Base-by-base conservation (phyloP, 2,329 filamentous ascomycete species). In the Beauveria varroae region DNA sequence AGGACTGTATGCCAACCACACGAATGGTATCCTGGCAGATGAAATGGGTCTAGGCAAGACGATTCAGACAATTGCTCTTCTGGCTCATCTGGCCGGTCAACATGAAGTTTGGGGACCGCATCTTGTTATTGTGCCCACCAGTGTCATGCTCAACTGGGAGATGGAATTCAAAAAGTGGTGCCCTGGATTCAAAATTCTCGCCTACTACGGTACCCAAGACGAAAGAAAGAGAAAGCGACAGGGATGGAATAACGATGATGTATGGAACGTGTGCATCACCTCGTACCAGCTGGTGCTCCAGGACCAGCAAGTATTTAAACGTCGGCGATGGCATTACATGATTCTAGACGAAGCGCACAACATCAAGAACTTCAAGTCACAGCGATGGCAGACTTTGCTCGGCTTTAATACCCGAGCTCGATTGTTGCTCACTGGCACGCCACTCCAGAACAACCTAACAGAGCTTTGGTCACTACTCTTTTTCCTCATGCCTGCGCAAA, bases 111-210 rank as follows among this genome's bases (percentile, higher is more conserved):
- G 95, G 96, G 95, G 96, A 0, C 92, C 95, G 1, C 95, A 99
- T 78, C 79, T 99, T 26, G 91, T 99, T 54, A 89, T 99, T 63
- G 95, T 99, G 2, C 95, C 95, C 1, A 99, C 95, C 2, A 98
- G 93, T 74, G 96, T 99, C 54, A 97, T 99, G 82, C 85, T 99
- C 65, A 99, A 99, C 71, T 99, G 95, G 95, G 96, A 99, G 73
- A 98, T 98, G 89, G 95, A 99, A 75, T 99, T 99, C 81, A 98
- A 98, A 71, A 99, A 99, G 73, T 99, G 93, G 86, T 91, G 93
- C 62, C 95, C 96, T 3, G 93, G 95, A 0, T 99, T 99, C 80
- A 98, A 97, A 72, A 96, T 99, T 61, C 80, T 99, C 63, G 95
- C 93, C 0, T 99, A 99, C 76, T 99, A 98, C 71, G 95, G 96